phyloP scores from a whole-genome alignment of 1,284 basidiomycete species.

The Xerocomus nothofagi region DNA sequence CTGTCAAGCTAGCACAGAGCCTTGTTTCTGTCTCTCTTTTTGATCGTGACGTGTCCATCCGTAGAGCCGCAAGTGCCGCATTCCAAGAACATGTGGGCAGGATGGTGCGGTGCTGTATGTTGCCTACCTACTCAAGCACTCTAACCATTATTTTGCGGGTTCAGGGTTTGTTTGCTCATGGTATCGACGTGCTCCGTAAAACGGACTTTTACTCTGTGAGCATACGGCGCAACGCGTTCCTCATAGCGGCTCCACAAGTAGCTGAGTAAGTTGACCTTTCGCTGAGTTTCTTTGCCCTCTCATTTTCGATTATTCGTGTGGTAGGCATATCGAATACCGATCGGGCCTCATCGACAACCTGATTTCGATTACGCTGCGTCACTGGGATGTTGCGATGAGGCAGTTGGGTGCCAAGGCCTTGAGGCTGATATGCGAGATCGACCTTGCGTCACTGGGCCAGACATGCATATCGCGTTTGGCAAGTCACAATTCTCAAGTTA shows the following conservation, averaged over 20 bases:
- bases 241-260: constrained; percentile 81
- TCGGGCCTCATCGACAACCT: constrained; percentile 73
- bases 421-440: constrained; percentile 62
- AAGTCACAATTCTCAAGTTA: constrained; percentile 22
- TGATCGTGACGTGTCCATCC: constrained; percentile 93
- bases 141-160: constrained; percentile 21
- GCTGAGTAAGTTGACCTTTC: constrained; percentile 61
- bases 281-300: constrained; percentile 2
- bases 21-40: constrained; percentile 82
- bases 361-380: constrained; percentile 72
- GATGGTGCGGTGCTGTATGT: constrained; percentile 56
- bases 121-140: constrained; percentile 7
- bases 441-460: constrained; percentile 55
- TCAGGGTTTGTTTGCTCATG: constrained; percentile 87
- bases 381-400: constrained; percentile 90
- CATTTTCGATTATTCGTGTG: constrained; percentile 7
- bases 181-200: constrained; percentile 88
- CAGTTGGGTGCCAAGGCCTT: constrained; percentile 79
- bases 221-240: constrained; percentile 80
- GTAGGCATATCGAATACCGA: constrained; percentile 72
- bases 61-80: constrained; percentile 96
- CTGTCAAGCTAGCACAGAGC: constrained; percentile 63
- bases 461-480: constrained; percentile 53
- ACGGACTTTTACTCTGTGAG: constrained; percentile 96
- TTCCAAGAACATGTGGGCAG: constrained; percentile 97